phyloP scores from a whole-genome alignment of 73 alveolate genomes.

The Diophrys sp. region DNA sequence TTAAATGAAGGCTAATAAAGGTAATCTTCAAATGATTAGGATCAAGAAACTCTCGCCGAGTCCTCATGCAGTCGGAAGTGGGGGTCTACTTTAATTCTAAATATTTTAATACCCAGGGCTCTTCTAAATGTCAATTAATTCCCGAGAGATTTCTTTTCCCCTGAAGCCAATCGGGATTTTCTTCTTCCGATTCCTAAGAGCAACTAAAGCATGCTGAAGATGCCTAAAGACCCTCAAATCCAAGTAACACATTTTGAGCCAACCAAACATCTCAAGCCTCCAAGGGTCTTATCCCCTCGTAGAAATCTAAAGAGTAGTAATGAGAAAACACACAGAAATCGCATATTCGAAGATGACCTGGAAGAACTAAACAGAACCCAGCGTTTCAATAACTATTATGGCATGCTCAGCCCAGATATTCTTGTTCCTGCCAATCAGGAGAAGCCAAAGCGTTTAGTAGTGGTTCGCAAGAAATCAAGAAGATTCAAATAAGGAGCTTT shows the following conservation, averaged over 20 bases:
- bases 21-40: not conserved
- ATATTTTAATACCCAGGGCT: no score
- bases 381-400: not conserved
- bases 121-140: not conserved
- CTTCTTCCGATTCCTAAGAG: not conserved
- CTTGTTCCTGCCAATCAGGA: not conserved
- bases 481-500: not conserved
- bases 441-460: not conserved
- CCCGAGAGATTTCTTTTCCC: not conserved
- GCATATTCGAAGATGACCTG: not conserved
- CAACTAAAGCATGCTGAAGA: not conserved
- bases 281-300: not conserved
- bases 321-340: not conserved
- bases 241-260: not conserved
- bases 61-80: no score
- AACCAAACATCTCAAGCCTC: not conserved
- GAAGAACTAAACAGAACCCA: not conserved
- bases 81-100: no score
- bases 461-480: not conserved
- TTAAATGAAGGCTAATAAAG: not conserved
- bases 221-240: not conserved
- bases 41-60: not conserved
- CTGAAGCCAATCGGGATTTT: not conserved
- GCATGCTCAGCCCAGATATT: not conserved
- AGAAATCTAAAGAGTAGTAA: not conserved